These are phyloP conservation scores for Pseudozyma flocculosa DNA, from an alignment of 1,284 basidiomycete species.

Conservation along the genomic window DNA sequence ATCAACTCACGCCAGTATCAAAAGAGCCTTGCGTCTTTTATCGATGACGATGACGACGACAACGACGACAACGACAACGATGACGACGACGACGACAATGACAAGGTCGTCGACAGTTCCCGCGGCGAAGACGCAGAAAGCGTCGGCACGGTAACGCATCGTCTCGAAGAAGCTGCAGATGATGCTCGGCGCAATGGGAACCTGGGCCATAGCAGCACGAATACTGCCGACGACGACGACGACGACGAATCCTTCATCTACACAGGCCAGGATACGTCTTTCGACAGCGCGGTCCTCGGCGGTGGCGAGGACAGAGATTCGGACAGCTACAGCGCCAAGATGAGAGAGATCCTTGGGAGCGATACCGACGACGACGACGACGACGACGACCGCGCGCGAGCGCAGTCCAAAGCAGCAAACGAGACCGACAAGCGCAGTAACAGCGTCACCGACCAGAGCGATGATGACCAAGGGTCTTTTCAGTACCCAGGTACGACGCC, in stretches of 20 bases:
- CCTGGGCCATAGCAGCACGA: background rate
- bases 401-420: no score
- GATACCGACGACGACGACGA: slow-evolving; percentile 17
- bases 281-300: background rate
- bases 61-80: slow-evolving; percentile 54
- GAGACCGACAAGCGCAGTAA: no score
- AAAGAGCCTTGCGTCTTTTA: slow-evolving; percentile 34
- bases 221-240: slow-evolving; percentile 60
- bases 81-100: slow-evolving; percentile 56
- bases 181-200: no score
- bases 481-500: slow-evolving; percentile 16
- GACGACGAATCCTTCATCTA: slow-evolving; percentile 72
- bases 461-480: slow-evolving; percentile 23
- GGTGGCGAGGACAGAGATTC: slow-evolving; percentile 6
- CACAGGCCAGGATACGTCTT: slow-evolving; percentile 64
- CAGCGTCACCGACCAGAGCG: slow-evolving; percentile 1
- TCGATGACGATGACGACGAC: slow-evolving; percentile 71
- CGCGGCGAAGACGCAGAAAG: slow-evolving; percentile 33
- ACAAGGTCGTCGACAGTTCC: slow-evolving; percentile 20
- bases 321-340: slow-evolving; percentile 30
- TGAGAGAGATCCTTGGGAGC: slow-evolving; percentile 43
- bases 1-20: background rate
- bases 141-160: no score
- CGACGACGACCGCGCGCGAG: background rate
- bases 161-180: no score